These are phyloP conservation scores for Viridothelium virens DNA, from an alignment of 495 filamentous ascomycete species.

Conservation along the genomic window DNA sequence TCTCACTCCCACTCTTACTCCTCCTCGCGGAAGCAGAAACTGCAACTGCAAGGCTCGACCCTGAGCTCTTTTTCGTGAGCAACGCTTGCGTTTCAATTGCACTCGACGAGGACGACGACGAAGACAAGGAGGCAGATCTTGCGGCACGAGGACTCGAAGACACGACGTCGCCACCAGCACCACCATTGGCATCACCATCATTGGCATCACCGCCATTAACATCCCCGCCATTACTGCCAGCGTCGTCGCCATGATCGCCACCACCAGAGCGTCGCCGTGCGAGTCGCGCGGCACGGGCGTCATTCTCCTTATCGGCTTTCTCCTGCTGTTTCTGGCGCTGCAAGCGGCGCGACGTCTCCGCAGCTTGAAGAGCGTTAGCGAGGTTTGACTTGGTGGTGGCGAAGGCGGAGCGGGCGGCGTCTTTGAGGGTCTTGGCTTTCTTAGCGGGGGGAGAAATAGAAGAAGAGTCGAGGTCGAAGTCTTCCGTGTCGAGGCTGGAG, in stretches of 20 bases:
- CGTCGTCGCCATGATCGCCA: not conserved
- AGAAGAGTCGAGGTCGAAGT: not conserved
- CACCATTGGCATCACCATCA: too few species aligned
- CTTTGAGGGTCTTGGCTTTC: not conserved
- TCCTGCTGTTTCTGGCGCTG: not conserved
- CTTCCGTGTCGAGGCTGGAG: not conserved
- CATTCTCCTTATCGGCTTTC: slow-evolving; percentile 3
- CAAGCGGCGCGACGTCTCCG: not conserved
- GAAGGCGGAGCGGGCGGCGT: not conserved
- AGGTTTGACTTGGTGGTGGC: slow-evolving; percentile 1
- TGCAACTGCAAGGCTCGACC: not conserved
- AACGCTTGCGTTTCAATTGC: not conserved
- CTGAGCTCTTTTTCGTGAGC: not conserved
- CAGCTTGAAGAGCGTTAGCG: not conserved
- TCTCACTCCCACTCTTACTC: not conserved
- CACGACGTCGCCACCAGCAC: too few species aligned
- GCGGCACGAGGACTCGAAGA: too few species aligned
- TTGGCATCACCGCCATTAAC: too few species aligned
- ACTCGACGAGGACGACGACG: not conserved
- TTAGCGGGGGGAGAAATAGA: not conserved
- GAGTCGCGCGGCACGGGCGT: slow-evolving; percentile 3
- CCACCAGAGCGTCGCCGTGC: not conserved
- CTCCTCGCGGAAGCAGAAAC: not conserved
- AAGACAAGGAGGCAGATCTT: not conserved
- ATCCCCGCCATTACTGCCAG: too few species aligned